Evolutionary conservation across 2,329 filamentous ascomycete species (phyloP), one percentile per base, ranked within the genome.

Genomic region (Bipolaris gigantea): DNA sequence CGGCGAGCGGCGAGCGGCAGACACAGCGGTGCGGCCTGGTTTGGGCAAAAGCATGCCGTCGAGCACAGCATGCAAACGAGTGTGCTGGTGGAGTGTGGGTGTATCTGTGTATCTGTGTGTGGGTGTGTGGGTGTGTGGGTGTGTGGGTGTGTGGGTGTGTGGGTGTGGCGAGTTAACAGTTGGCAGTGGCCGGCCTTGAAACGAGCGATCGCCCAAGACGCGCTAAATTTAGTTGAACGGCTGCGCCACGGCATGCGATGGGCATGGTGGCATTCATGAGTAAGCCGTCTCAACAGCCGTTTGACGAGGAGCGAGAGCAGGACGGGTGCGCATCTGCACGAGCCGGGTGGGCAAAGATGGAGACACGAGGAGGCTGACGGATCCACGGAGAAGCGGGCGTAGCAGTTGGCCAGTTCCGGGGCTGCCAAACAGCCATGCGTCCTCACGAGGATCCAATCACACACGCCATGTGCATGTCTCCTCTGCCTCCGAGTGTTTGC

Each of bases 221-320:
- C 53, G 43, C 53, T 52, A 53, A 50, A 56, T 45, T 52, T 59
- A 56, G 53, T 50, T 11, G 47, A 16, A 39, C 19, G 36, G 49
- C 56, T 59, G 56, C 56, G 53, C 56, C 56, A 59, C 56, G 10
- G 27, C 27, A 13, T 30, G 27, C 11, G 27, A 13, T 11, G 27
- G 42, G 33, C 42, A 48, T 41, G 11, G 33, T 13, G 39, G 44
- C 21, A n/a, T 30, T 30, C 10, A 15, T 19, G n/a, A 18, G 35
- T 39, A 32, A 30, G 34, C 23, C 9, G 30, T 23, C 44, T 33
- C 44, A 42, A 53, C 21, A n/a, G 27, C 18, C 5, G 38, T 30
- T 30, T 13, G 27, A 30, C 27, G 27, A 30, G 27, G 27, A 30
- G 27, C 27, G 13, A 13, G 27, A 30, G 4, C 10, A 13, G 27